phyloP scores from a whole-genome alignment of 2,329 filamentous ascomycete species.

The Karstenula rhodostoma region DNA sequence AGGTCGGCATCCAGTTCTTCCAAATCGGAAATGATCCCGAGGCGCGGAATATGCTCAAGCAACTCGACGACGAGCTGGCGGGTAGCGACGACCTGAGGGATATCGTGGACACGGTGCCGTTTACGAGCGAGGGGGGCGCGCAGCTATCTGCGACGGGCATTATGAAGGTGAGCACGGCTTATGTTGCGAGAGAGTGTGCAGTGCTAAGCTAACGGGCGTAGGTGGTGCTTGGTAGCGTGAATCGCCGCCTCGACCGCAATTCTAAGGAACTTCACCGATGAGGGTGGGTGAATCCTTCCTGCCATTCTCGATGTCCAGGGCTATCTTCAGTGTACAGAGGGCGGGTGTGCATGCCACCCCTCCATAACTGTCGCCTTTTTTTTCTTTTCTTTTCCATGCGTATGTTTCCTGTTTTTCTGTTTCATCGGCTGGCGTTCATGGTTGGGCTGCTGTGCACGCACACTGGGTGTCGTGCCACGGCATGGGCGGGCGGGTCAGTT shows the following conservation, averaged over 20 bases:
- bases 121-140: slow-evolving; percentile 62
- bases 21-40: slow-evolving; percentile 80
- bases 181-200: too few relatives aligned
- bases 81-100: slow-evolving; percentile 71
- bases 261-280: slow-evolving; percentile 44
- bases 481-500: slow-evolving; percentile 10
- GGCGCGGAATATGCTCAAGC: slow-evolving; percentile 71
- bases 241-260: slow-evolving; percentile 67
- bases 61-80: slow-evolving; percentile 76
- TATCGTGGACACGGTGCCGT: slow-evolving; percentile 91
- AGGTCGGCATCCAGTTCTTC: slow-evolving; percentile 95
- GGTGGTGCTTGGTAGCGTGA: slow-evolving; percentile 76
- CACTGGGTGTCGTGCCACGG: background rate
- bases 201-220: background rate
- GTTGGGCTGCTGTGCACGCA: background rate
- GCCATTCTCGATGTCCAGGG: background rate
- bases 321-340: background rate
- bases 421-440: background rate
- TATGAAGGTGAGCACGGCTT: slow-evolving; percentile 64
- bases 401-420: background rate
- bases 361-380: too few relatives aligned
- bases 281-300: background rate
- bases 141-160: slow-evolving; percentile 73
- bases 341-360: background rate
- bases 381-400: too few relatives aligned